Evolutionary conservation across 371 early-diverging fungal genomes (phyloP).

Genomic region (Actinomortierella wolfii): DNA sequence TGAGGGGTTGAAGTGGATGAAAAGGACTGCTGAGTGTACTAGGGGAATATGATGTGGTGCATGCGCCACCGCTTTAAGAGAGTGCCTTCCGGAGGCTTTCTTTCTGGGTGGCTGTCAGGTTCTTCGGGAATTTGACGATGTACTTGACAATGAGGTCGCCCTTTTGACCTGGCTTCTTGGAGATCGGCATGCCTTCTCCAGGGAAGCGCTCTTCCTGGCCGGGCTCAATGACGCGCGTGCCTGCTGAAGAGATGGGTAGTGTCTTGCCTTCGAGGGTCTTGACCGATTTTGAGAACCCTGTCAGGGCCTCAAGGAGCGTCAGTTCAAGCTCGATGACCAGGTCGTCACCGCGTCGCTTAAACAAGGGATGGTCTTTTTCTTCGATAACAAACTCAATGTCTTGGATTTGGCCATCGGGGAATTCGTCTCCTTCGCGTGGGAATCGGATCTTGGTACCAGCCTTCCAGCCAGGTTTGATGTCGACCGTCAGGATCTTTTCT

Average conservation of each 20-base stretch:
- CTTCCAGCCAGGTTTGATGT: conserved; percentile 97
- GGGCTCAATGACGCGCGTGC: conserved; percentile 66
- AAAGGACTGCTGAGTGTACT: too few relatives aligned
- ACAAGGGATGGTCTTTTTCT: conserved; percentile 89
- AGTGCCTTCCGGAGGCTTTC: conserved; percentile 58
- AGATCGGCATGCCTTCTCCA: conserved; percentile 94
- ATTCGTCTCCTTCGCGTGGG: conserved; percentile 92
- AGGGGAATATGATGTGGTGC: too few relatives aligned
- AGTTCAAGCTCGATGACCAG: conserved; percentile 71
- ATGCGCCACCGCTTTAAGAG: conserved; percentile 14
- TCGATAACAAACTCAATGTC: conserved; percentile 95
- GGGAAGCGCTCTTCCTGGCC: conserved; percentile 75
- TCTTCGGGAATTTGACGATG: conserved; percentile 81
- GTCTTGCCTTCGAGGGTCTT: conserved; percentile 80
- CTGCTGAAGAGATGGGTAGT: conserved; percentile 66
- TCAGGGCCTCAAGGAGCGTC: conserved; percentile 79
- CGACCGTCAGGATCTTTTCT: conserved; percentile 87
- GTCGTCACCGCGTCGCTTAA: conserved; percentile 92
- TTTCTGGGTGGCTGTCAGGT: conserved; percentile 76
- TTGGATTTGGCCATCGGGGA: conserved; percentile 78
- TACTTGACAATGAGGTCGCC: conserved; percentile 86
- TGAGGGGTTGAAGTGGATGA: not conserved
- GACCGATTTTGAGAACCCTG: conserved; percentile 79
- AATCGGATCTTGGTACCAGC: conserved; percentile 97
- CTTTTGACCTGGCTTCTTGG: conserved; percentile 79